Conservation (phyloP, 2,329 filamentous ascomycete species). For the Nemania abortiva region DNA sequence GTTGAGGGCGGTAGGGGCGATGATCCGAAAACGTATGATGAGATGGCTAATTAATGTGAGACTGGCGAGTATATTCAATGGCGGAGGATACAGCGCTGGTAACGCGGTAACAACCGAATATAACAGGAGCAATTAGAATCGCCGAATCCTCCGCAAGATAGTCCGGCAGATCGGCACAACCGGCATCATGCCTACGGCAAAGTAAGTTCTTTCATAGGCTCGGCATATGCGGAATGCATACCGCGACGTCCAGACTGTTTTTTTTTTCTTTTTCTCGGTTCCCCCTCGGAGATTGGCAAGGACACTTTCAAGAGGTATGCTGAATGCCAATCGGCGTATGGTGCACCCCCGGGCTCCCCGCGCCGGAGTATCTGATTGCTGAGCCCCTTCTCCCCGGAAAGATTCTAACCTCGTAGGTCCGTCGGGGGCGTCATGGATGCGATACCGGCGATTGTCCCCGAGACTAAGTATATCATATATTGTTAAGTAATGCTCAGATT, state of each 20-base stretch:
- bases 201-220: neutral
- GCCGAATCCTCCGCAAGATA: neutral
- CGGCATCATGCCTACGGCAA: neutral
- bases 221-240: neutral
- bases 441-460: neutral
- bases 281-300: neutral
- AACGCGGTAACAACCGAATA: neutral
- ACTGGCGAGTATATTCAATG: neutral
- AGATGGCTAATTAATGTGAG: neutral
- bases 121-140: neutral
- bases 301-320: neutral
- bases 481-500: neutral
- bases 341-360: neutral
- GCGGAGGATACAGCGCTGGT: too few relatives aligned
- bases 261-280: neutral
- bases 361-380: neutral
- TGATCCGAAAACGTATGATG: neutral
- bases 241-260: neutral
- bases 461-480: neutral
- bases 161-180: neutral
- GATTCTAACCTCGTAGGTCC: neutral
- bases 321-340: neutral
- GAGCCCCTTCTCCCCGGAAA: neutral
- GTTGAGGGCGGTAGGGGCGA: neutral
- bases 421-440: neutral